These are phyloP conservation scores for Candida neerlandica DNA, from an alignment of 1,139 yeast genomes.

Conservation along the genomic window DNA sequence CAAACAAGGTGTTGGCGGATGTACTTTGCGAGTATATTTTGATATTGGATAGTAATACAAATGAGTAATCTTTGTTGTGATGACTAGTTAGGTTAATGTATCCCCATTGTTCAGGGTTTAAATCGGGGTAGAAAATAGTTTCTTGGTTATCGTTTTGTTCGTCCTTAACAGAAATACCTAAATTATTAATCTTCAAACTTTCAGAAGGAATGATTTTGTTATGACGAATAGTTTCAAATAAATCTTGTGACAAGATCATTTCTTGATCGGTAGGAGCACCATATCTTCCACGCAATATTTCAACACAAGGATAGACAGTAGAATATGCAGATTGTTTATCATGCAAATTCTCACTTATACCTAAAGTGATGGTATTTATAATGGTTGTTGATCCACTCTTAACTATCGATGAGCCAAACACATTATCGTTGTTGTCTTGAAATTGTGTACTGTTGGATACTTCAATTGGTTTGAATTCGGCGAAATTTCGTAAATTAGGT, in stretches of 20 bases:
- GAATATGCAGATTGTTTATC: conserved; percentile 33
- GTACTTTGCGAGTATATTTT: conserved; percentile 61
- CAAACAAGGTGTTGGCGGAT: conserved; percentile 72
- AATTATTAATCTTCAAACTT: conserved; percentile 47
- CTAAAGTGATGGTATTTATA: conserved; percentile 75
- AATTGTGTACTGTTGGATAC: conserved; percentile 26
- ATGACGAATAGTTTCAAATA: conserved; percentile 61
- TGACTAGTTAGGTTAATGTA: conserved; percentile 15
- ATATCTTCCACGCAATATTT: conserved; percentile 70
- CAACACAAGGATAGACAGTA: conserved; percentile 76
- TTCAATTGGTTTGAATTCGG: conserved; percentile 67
- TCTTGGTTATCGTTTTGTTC: conserved; percentile 25
- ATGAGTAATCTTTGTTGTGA: conserved; percentile 49
- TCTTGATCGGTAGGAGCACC: conserved; percentile 93
- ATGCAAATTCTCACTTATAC: conserved; percentile 53
- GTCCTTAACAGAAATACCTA: conserved; percentile 52
- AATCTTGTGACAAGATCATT: conserved; percentile 72
- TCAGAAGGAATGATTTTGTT: conserved; percentile 52
- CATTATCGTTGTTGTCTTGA: conserved; percentile 40
- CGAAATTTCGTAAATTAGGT: conserved; percentile 68
- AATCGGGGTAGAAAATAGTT: conserved; percentile 43
- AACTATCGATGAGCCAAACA: conserved; percentile 73
- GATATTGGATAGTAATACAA: conserved; percentile 72
- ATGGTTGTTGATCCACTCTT: conserved; percentile 77
- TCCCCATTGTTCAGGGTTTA: conserved; percentile 23